phyloP scores from a whole-genome alignment of 2,329 filamentous ascomycete genomes.

The Hypomyces perniciosus region DNA sequence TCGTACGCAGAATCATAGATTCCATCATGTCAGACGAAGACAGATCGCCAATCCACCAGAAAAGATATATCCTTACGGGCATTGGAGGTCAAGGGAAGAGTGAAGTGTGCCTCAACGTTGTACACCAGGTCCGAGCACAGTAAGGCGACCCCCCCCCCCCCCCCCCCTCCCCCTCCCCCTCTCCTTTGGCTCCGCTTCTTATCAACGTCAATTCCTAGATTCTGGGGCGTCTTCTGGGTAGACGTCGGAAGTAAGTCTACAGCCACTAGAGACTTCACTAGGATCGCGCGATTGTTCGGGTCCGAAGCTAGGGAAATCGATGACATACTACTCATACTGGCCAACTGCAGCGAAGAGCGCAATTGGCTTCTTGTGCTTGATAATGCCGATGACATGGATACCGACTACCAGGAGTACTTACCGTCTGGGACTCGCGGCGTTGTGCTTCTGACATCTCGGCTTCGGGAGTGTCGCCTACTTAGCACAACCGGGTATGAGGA shows the following conservation, averaged over 20 bases:
- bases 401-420: constrained; percentile 1
- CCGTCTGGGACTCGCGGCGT: not conserved
- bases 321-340: not conserved
- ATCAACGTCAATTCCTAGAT: not conserved
- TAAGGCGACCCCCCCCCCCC: not conserved
- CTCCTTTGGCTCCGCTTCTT: not conserved
- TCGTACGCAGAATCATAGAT: not conserved
- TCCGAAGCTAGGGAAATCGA: not conserved
- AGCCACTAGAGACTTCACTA: not conserved
- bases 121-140: not conserved
- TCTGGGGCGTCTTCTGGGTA: constrained; percentile 11
- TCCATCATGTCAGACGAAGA: not conserved
- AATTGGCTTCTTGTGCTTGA: constrained; percentile 40
- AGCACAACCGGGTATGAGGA: constrained; percentile 1
- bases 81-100: constrained; percentile 9
- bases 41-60: not conserved
- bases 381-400: constrained; percentile 34
- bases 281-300: not conserved
- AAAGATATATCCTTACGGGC: constrained; percentile 3
- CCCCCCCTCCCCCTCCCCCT: not conserved
- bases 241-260: not conserved
- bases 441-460: constrained; percentile 4
- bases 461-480: not conserved
- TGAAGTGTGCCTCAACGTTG: constrained; percentile 5
- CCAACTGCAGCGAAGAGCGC: not conserved